Evolutionary conservation across 495 filamentous ascomycete genomes (phyloP).

Genomic region (Hapsidospora chrysogenum): DNA sequence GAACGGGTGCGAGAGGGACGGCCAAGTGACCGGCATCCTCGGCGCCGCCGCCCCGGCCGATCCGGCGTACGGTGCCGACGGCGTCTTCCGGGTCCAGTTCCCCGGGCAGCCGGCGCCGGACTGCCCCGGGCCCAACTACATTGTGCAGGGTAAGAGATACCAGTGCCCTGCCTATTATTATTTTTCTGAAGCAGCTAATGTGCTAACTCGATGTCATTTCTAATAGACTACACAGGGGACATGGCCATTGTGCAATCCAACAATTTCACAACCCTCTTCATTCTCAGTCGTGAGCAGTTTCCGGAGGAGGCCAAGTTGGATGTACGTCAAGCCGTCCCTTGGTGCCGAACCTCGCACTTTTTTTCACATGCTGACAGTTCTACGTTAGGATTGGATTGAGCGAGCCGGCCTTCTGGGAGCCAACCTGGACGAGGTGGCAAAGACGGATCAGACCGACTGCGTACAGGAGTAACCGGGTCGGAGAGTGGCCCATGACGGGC

Average conservation of each 20-base stretch:
- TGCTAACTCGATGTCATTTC: too few species aligned
- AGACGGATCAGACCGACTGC: constrained; percentile 8
- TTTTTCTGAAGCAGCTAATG: too few species aligned
- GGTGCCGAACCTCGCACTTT: too few species aligned
- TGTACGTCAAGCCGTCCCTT: constrained; percentile 4
- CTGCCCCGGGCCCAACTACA: constrained; percentile 10
- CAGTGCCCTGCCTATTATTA: too few species aligned
- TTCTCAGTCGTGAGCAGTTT: constrained; percentile 8
- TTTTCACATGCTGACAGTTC: too few species aligned
- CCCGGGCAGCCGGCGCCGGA: constrained; percentile 6
- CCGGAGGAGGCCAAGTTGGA: constrained; percentile 5
- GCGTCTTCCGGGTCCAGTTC: constrained; percentile 9
- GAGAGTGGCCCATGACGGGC: too few species aligned
- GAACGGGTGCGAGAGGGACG: constrained; percentile 8
- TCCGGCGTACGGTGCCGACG: constrained; percentile 6
- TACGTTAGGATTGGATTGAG: constrained; percentile 7
- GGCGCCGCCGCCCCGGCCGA: constrained; percentile 6
- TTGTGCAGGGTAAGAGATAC: constrained; percentile 7
- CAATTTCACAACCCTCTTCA: constrained; percentile 9
- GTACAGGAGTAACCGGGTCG: too few species aligned
- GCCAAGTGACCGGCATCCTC: constrained; percentile 6
- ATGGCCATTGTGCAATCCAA: constrained; percentile 9
- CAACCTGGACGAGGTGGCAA: constrained; percentile 6
- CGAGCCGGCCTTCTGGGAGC: constrained; percentile 7
- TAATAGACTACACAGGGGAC: constrained; percentile 5